phyloP scores from a whole-genome alignment of 805 yeast genomes.

The Cyberlindnera mycetangii region DNA sequence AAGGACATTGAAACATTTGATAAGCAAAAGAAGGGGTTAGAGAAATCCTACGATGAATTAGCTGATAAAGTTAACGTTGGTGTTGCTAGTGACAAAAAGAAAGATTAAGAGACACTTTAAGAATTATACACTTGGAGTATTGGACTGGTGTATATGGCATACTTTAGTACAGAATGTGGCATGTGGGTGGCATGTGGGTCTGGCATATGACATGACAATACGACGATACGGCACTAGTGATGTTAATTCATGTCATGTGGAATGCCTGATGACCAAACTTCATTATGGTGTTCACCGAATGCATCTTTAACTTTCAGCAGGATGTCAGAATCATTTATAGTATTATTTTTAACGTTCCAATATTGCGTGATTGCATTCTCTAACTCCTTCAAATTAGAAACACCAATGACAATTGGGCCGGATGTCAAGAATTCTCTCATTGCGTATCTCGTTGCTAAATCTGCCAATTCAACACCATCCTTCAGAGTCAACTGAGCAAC shows the following conservation, averaged over 20 bases:
- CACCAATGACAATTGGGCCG: conserved; percentile 73
- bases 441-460: conserved; percentile 76
- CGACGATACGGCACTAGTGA: neutral
- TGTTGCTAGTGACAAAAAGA: conserved; percentile 25
- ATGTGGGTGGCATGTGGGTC: no score
- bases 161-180: no score
- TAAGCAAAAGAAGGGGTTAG: conserved; percentile 50
- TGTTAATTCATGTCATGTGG: conserved; percentile 13
- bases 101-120: conserved; percentile 6
- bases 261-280: conserved; percentile 62
- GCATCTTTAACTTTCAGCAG: conserved; percentile 42
- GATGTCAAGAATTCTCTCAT: conserved; percentile 38
- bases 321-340: conserved; percentile 29
- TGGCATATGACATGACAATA: no score
- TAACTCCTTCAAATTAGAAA: conserved; percentile 62
- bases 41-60: conserved; percentile 45
- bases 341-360: conserved; percentile 40
- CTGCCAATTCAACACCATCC: conserved; percentile 67
- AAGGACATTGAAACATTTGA: conserved; percentile 45
- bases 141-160: neutral
- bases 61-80: conserved; percentile 26
- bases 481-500: conserved; percentile 38
- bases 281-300: conserved; percentile 57
- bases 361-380: conserved; percentile 58
- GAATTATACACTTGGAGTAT: no score